Base-by-base conservation (phyloP, 257 asterid species). In the Capsicum baccatum region DNA sequence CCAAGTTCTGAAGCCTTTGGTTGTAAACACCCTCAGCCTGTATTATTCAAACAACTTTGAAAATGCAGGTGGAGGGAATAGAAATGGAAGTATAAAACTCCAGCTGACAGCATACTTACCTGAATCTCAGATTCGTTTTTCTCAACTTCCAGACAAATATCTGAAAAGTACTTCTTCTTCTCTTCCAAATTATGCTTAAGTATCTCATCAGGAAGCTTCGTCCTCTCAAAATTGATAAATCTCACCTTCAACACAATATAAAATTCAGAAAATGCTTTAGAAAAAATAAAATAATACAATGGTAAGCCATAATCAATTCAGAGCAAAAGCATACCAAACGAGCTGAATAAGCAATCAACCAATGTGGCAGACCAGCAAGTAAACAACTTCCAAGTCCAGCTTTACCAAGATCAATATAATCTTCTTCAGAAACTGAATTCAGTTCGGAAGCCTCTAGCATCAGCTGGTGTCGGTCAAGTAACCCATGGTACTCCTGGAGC, bases 351-450 rank as follows among this genome's bases (percentile, higher is more conserved):
- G 97, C 97, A 88, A 97, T 92, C 85, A 97, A 89, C 99, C 99
- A 97, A 86, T 95, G 96, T 55, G 99, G 99, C 85, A 97, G 83
- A 66, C 99, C 99, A 86, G 97, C 99, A 83, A 97, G 98, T 89
- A 97, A 91, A 89, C 99, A 97, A 86, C 98, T 97, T 74, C 99
- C 99, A 76, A 97, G 93, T 81, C 99, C 99, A 81, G 99, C 99
- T 91, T 90, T 93, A 60, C 97, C 90, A 85, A 97, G 91, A 35
- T 94, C 99, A 84, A 95, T 94, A 83, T 93, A 94, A 88, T 97
- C 99, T 87, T 97, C 99, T 86, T 97, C 99, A 59, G 97, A 91
- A 83, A 93, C 97, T n/a, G 95, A 89, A 89, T 93, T 97, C 56
- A 93, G 83, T 90, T 97, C 99, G 79, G 99, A 95, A 58, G 99